Percentiles rank a stretch among this genome's conserved stretches.
These are phyloP conservation scores for Citrus glauca DNA, from an alignment of 345 rosid species.

Conservation along the genomic window DNA sequence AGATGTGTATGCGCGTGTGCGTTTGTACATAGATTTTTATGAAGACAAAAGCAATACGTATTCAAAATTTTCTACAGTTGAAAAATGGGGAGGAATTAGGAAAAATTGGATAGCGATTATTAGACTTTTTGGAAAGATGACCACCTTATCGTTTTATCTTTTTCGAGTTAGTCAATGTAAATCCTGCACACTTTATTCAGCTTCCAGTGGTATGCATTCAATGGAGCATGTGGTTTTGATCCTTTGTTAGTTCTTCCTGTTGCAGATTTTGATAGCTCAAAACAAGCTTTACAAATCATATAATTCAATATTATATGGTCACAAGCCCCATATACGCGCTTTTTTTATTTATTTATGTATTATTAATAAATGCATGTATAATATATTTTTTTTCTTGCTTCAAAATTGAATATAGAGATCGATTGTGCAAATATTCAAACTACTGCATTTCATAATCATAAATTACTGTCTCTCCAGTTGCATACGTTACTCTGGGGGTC, in stretches of 20 bases:
- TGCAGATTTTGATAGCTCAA: neutral
- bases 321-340: neutral
- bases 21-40: too few relatives aligned
- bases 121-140: conserved; percentile 17
- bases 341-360: neutral
- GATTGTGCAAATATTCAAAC: neutral
- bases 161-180: conserved; percentile 20
- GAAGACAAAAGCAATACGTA: neutral
- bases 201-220: neutral
- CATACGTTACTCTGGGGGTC: too few relatives aligned
- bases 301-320: neutral
- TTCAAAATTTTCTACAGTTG: neutral
- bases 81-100: neutral
- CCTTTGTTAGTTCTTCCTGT: neutral
- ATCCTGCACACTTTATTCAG: neutral
- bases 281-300: neutral
- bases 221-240: neutral
- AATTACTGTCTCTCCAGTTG: neutral
- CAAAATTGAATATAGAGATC: neutral
- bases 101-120: neutral
- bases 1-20: too few relatives aligned
- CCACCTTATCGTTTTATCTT: conserved; percentile 18
- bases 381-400: too few relatives aligned
- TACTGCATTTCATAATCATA: neutral
- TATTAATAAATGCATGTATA: neutral